These are phyloP conservation scores for Fraxinus floribunda DNA, from an alignment of 305 asterid species.

Conservation along the genomic window DNA sequence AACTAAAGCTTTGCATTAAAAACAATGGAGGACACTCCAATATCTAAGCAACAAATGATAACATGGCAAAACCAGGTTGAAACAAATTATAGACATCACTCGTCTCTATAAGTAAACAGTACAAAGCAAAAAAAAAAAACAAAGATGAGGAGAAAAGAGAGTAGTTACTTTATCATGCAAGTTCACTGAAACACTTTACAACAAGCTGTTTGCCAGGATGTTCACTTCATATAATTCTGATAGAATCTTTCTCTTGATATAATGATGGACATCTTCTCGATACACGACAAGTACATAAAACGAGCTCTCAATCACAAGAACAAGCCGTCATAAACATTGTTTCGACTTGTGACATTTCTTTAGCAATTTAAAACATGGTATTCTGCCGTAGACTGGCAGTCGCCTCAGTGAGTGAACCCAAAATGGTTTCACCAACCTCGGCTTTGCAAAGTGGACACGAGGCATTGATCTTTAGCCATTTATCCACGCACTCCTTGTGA, in stretches of 20 bases:
- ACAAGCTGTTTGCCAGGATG: background rate
- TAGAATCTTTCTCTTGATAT: background rate
- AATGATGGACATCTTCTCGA: background rate
- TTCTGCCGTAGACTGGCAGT: slow-evolving; percentile 55
- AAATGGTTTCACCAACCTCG: slow-evolving; percentile 74
- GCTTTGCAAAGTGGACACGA: slow-evolving; percentile 93
- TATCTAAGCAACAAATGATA: background rate
- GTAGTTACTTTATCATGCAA: background rate
- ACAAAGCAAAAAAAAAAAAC: background rate
- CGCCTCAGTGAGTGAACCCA: slow-evolving; percentile 63
- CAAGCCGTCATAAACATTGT: background rate
- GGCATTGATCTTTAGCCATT: slow-evolving; percentile 91
- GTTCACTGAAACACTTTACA: background rate
- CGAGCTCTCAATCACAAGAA: background rate
- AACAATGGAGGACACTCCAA: background rate
- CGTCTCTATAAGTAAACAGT: background rate
- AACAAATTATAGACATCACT: background rate
- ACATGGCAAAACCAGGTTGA: background rate
- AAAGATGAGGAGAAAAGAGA: background rate
- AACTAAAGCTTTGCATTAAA: background rate
- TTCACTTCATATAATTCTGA: background rate
- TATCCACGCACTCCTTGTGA: slow-evolving; percentile 93
- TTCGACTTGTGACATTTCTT: background rate
- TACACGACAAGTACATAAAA: background rate
- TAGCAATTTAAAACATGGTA: slow-evolving; percentile 20